A percentile compares a stretch with the other conserved stretches of the same genome.
Conservation (phyloP, 495 filamentous ascomycete species). For the Jackrogersella multiformis region DNA sequence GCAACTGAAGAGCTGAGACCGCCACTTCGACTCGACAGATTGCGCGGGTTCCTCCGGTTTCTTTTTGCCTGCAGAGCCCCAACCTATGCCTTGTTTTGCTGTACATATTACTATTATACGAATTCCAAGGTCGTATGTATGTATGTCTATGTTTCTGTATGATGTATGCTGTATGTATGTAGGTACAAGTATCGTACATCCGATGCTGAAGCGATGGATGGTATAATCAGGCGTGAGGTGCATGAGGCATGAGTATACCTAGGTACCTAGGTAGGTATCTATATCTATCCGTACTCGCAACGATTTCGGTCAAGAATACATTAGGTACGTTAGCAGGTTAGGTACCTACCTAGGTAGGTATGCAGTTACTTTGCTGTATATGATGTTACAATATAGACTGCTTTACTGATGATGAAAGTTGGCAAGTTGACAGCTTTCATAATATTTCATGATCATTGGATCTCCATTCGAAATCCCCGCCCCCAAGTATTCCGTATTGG, state of each 20-base stretch:
- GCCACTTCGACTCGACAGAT: conserved; percentile 7
- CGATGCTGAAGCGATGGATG: conserved; percentile 4
- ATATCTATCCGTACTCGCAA: conserved; percentile 1
- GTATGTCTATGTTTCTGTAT: not conserved
- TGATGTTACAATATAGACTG: conserved; percentile 5
- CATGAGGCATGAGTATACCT: conserved; percentile 20
- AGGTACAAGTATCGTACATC: not conserved
- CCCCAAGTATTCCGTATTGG: conserved; percentile 14
- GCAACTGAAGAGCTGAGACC: conserved; percentile 27
- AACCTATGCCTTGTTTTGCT: conserved; percentile 17
- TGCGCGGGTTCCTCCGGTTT: conserved; percentile 11
- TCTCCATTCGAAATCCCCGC: conserved; percentile 12
- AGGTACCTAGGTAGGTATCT: too few relatives aligned
- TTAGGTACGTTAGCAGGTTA: too few relatives aligned
- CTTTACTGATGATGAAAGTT: conserved; percentile 18
- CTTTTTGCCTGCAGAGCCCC: conserved; percentile 5
- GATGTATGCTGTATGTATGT: not conserved
- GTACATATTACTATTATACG: not conserved
- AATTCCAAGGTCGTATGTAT: not conserved
- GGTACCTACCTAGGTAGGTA: not conserved
- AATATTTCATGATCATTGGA: not conserved
- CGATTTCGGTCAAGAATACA: conserved; percentile 15
- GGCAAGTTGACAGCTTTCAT: not conserved
- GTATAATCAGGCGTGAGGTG: conserved; percentile 6
- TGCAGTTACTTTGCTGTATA: not conserved